These are phyloP conservation scores for Ogataea minuta DNA, from an alignment of 805 yeast genomes.

Conservation along the genomic window DNA sequence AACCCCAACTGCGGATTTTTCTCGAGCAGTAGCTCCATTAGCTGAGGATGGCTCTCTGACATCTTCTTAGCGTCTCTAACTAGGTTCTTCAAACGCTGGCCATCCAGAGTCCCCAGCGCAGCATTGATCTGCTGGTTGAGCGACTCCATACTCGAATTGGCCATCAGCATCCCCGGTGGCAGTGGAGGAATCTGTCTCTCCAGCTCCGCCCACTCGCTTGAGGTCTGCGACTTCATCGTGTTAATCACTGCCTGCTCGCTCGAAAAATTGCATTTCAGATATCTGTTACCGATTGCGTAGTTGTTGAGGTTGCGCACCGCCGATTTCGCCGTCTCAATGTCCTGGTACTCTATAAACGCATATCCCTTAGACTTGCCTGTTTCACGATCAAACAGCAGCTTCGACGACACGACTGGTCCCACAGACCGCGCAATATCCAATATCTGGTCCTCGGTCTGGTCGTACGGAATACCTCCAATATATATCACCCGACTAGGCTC, in stretches of 20 bases:
- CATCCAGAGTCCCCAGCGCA: constrained; percentile 47
- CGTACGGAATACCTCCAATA: constrained; percentile 87
- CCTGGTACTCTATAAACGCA: constrained; percentile 81
- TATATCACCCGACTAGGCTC: constrained; percentile 52
- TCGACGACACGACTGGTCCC: constrained; percentile 79
- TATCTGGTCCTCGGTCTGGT: constrained; percentile 93
- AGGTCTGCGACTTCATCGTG: constrained; percentile 16
- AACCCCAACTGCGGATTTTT: constrained; percentile 80
- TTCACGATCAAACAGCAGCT: constrained; percentile 78
- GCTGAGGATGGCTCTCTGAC: constrained; percentile 53
- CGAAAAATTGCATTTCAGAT: constrained; percentile 71
- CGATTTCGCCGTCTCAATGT: constrained; percentile 81
- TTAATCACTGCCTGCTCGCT: constrained; percentile 42
- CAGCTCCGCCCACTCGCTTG: constrained; percentile 20
- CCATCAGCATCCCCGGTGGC: constrained; percentile 52
- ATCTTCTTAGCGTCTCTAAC: constrained; percentile 58
- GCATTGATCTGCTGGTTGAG: constrained; percentile 45
- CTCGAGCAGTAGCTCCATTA: constrained; percentile 57
- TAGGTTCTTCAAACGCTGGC: constrained; percentile 44
- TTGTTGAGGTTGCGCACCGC: constrained; percentile 88
- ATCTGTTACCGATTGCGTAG: constrained; percentile 69
- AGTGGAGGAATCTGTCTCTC: constrained; percentile 44
- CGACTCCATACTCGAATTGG: constrained; percentile 30
- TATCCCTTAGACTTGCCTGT: constrained; percentile 91
- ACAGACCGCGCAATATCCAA: constrained; percentile 76